Evolutionary conservation across 1,284 basidiomycete species (phyloP).

Genomic region (Boletus mariae): DNA sequence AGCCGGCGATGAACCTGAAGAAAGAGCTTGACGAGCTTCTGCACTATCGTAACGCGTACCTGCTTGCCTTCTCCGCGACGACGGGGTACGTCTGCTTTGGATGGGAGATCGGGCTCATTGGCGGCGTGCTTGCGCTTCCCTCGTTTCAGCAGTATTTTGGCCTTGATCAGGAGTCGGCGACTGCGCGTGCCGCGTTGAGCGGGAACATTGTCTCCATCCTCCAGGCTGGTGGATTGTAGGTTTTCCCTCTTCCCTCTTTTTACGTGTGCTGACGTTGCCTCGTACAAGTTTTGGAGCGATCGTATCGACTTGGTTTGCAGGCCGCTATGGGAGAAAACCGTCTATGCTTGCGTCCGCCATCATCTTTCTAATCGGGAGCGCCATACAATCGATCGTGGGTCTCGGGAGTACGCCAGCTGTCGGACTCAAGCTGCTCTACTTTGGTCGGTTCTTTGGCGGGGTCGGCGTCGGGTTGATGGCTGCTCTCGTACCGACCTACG

Average conservation of each 20-base stretch:
- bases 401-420: slow-evolving; percentile 38
- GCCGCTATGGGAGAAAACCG: slow-evolving; percentile 45
- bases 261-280: background rate
- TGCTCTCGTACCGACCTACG: slow-evolving; percentile 54
- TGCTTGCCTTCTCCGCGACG: slow-evolving; percentile 44
- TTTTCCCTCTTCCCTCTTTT: slow-evolving; percentile 13
- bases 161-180: slow-evolving; percentile 35
- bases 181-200: slow-evolving; percentile 36
- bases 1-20: slow-evolving; percentile 24
- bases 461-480: slow-evolving; percentile 50
- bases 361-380: slow-evolving; percentile 53
- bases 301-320: slow-evolving; percentile 40
- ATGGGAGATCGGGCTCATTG: slow-evolving; percentile 44
- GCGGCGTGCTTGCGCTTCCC: slow-evolving; percentile 43
- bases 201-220: slow-evolving; percentile 59
- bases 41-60: slow-evolving; percentile 44
- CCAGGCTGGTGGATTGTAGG: slow-evolving; percentile 58
- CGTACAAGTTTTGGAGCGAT: slow-evolving; percentile 43
- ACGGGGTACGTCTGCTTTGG: slow-evolving; percentile 46
- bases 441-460: slow-evolving; percentile 46
- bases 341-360: slow-evolving; percentile 48
- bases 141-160: slow-evolving; percentile 49
- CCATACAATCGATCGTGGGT: slow-evolving; percentile 48
- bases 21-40: slow-evolving; percentile 29
- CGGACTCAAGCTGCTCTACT: slow-evolving; percentile 43